Evolutionary conservation across 2,329 filamentous ascomycete genomes (phyloP).

Genomic region (Diaporthe helianthi): DNA sequence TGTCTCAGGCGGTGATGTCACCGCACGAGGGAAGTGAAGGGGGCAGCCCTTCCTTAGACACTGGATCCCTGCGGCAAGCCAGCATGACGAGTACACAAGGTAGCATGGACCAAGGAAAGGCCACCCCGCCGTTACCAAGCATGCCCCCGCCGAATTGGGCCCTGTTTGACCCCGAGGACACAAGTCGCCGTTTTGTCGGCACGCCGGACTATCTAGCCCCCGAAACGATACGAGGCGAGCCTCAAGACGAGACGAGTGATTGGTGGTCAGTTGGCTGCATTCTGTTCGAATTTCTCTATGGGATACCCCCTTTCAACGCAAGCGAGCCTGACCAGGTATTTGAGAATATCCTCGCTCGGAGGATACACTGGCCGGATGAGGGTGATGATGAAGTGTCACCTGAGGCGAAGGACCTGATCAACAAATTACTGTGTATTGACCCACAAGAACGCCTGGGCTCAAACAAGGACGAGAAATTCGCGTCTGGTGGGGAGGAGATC

Average conservation of each 20-base stretch:
- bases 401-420: constrained; percentile 94
- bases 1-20: constrained; percentile 57
- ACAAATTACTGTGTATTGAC: constrained; percentile 86
- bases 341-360: constrained; percentile 90
- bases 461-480: constrained; percentile 82
- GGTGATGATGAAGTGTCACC: constrained; percentile 79
- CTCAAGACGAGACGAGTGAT: constrained; percentile 97
- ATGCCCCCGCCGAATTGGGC: constrained; percentile 92
- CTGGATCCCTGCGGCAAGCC: constrained; percentile 68
- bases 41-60: constrained; percentile 77
- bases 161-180: constrained; percentile 94
- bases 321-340: constrained; percentile 91
- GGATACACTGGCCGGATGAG: constrained; percentile 91
- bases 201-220: constrained; percentile 97
- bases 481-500: constrained; percentile 89
- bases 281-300: constrained; percentile 93
- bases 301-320: constrained; percentile 92
- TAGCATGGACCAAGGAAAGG: constrained; percentile 59
- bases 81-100: constrained; percentile 51
- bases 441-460: constrained; percentile 83
- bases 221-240: constrained; percentile 93
- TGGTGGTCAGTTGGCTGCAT: constrained; percentile 99
- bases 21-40: constrained; percentile 76
- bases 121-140: constrained; percentile 66
- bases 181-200: constrained; percentile 89